A percentile compares a stretch with the other conserved stretches of the same genome.
These are phyloP conservation scores for Hemisphaericaspora xylofermentans DNA, from an alignment of 1,139 yeast species.

Conservation along the genomic window DNA sequence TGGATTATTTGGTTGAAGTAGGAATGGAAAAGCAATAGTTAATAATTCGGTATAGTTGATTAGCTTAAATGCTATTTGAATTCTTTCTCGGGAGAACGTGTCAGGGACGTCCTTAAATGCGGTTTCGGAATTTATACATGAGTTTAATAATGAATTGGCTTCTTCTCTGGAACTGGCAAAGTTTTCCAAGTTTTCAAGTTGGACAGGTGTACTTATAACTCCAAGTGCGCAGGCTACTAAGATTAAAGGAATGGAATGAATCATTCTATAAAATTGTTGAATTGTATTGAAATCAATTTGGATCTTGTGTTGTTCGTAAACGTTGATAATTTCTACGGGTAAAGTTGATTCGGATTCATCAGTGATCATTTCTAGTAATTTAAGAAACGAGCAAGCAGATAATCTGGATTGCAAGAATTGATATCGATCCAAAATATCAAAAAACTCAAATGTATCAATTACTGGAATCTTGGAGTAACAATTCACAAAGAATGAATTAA, in stretches of 20 bases:
- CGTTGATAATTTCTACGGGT: constrained; percentile 14
- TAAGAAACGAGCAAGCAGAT: constrained; percentile 22
- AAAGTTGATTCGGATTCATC: constrained; percentile 8
- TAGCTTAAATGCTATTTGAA: constrained; percentile 24
- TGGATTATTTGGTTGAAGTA: constrained; percentile 21
- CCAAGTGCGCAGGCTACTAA: constrained; percentile 37
- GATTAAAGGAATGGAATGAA: constrained; percentile 29
- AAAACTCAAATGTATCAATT: constrained; percentile 29
- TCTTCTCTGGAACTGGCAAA: constrained; percentile 32
- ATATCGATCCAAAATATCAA: constrained; percentile 33
- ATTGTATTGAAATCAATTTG: constrained; percentile 22
- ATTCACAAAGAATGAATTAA: constrained; percentile 36
- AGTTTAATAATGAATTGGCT: constrained; percentile 20
- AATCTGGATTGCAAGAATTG: constrained; percentile 22
- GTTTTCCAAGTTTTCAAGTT: constrained; percentile 33
- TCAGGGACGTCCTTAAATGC: constrained; percentile 14
- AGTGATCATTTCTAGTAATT: constrained; percentile 23
- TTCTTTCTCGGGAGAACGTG: constrained; percentile 21
- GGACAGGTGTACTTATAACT: constrained; percentile 31
- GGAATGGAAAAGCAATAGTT: constrained; percentile 24
- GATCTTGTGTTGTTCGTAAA: constrained; percentile 17
- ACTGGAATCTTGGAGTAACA: constrained; percentile 39
- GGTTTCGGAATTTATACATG: constrained; percentile 16
- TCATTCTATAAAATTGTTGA: constrained; percentile 22
- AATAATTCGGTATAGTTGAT: constrained; percentile 26